These are phyloP conservation scores for Pestalotiopsis sp. DNA, from an alignment of 2,329 filamentous ascomycete species.

Conservation along the genomic window DNA sequence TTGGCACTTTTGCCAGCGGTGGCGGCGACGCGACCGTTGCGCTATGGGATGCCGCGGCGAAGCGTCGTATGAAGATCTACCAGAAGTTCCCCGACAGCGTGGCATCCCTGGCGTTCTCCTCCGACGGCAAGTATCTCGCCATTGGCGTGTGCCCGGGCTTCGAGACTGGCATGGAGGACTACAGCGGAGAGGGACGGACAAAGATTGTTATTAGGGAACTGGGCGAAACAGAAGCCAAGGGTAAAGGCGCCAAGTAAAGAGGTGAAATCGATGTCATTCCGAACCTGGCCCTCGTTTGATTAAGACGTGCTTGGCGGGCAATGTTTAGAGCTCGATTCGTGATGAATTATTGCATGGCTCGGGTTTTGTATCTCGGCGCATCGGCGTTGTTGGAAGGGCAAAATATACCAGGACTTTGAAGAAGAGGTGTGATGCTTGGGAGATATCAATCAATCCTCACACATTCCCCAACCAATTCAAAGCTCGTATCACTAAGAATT, in stretches of 20 bases:
- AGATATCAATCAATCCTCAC: not conserved
- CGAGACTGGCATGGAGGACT: constrained; percentile 83
- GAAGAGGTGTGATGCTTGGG: not conserved
- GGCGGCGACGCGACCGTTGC: constrained; percentile 92
- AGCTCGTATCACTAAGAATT: not conserved
- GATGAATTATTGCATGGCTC: not conserved
- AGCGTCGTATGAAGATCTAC: constrained; percentile 87
- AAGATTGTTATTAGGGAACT: constrained; percentile 83
- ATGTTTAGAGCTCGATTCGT: not conserved
- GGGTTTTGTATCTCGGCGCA: constrained; percentile 9
- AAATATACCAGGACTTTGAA: constrained; percentile 10
- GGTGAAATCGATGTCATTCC: not conserved
- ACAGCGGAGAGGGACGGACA: constrained; percentile 70
- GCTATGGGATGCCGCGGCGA: constrained; percentile 89
- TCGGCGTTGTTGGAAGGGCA: constrained; percentile 11
- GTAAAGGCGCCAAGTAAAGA: constrained; percentile 70
- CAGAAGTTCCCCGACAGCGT: constrained; percentile 81
- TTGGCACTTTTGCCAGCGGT: constrained; percentile 85
- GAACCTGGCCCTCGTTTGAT: not conserved
- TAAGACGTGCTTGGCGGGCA: not conserved
- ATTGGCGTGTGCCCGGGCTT: constrained; percentile 85
- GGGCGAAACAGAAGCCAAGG: constrained; percentile 84
- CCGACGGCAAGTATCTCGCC: constrained; percentile 76
- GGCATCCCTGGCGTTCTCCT: constrained; percentile 75
- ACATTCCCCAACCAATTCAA: not conserved